phyloP scores from a whole-genome alignment of 169 alveolate species.

The Cryptosporidium bovis region DNA sequence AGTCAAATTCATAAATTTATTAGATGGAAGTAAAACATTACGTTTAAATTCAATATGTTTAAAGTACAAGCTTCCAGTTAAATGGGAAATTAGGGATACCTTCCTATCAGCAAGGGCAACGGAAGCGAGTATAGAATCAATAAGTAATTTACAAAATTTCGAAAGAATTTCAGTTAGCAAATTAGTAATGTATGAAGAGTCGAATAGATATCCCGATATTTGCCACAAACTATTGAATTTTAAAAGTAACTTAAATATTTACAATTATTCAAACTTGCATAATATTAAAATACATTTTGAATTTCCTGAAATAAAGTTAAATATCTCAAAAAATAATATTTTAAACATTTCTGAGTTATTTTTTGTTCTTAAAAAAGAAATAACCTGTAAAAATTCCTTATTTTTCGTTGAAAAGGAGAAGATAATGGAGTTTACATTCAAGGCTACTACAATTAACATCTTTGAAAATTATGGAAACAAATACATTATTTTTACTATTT shows the following conservation, averaged over 20 bases:
- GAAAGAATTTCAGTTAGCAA: not conserved
- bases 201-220: too few species aligned
- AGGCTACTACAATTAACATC: slow-evolving; percentile 41
- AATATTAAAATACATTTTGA: not conserved
- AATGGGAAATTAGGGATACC: too few species aligned
- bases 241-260: too few species aligned
- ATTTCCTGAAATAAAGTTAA: not conserved
- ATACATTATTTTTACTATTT: slow-evolving; percentile 70
- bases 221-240: too few species aligned
- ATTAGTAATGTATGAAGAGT: too few species aligned
- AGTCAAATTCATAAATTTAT: too few species aligned
- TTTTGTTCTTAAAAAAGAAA: not conserved
- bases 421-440: not conserved
- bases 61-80: too few species aligned
- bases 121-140: not conserved
- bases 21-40: too few species aligned
- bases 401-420: too few species aligned
- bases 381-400: not conserved
- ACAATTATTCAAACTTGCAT: not conserved
- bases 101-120: too few species aligned
- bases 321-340: not conserved
- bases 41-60: too few species aligned
- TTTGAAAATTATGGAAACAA: slow-evolving; percentile 64
- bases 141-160: not conserved
- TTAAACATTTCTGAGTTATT: not conserved